Base-by-base conservation (phyloP, 495 filamentous ascomycete genomes). In the Aspergillus olivimuriae region DNA sequence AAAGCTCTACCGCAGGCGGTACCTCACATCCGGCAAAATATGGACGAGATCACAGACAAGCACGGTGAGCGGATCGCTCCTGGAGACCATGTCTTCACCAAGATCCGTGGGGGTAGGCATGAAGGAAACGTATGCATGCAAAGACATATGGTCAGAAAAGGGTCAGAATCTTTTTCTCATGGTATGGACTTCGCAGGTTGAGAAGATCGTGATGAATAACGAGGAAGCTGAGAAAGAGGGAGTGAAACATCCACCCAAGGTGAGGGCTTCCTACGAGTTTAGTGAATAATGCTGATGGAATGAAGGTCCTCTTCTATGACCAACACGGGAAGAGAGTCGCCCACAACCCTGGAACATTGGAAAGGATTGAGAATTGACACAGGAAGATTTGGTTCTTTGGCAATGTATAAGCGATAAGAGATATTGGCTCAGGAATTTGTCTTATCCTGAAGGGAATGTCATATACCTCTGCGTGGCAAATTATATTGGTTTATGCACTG, bases 231-330 rank as follows among this genome's bases (percentile, higher is more conserved):
- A 34, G 12, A 30, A 40, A 8, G 43, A 21, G 18, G 30, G 15
- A 11, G 47, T 50, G 26, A 50, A 50, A 21, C 24, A 50, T 30
- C 47, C 47, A 10, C 47, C 47, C 4, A 50, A 50, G 28, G 47
- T 50, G 9, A 33, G 31, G 3, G 16, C 4, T 33, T 33, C 31
- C 16, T 33, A 4, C 2, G 31, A 11, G 31, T 4, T 15, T 4
- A 11, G 31, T n/a, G n/a, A n/a, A 33, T 33, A 33, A 33, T 10
- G 9, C 39, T 34, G 8, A 47, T 4, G 14, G 0, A 15, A 17
- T 37, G 3, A n/a, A 48, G 46, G 40, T 48, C 14, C 41, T 48
- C 4, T 43, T 48, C 6, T 30, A 32, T 14, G 36, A 48, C 34
- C 41, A 48, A 39, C 15, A 43, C n/a, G 46, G 46, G 9, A 48